phyloP scores from a whole-genome alignment of 352 stramenopile species.

The Pythium sukuiense region DNA sequence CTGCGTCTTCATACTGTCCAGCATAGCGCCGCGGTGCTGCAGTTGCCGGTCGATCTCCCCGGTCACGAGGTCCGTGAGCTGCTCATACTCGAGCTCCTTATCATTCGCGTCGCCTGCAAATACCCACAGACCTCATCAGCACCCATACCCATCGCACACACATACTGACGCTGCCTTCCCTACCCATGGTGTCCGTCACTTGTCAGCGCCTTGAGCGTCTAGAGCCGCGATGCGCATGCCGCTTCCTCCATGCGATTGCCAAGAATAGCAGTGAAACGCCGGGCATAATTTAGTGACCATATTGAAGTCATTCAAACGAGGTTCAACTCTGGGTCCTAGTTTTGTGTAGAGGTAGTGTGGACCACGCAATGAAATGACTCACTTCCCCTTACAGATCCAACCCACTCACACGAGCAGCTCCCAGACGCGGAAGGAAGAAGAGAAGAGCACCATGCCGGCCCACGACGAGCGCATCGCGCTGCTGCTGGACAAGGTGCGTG shows the following conservation, averaged over 20 bases:
- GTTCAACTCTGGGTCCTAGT: neutral
- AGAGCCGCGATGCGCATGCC: neutral
- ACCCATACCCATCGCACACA: neutral
- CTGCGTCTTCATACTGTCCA: slow-evolving; percentile 65
- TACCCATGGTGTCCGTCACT: slow-evolving; percentile 7
- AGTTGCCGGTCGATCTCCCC: slow-evolving; percentile 65
- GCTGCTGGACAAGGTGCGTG: slow-evolving; percentile 75
- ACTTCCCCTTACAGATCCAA: slow-evolving; percentile 19
- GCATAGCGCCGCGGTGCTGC: slow-evolving; percentile 41
- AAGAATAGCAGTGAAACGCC: slow-evolving; percentile 21
- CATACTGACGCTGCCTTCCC: neutral
- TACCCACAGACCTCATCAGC: neutral
- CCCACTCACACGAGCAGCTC: slow-evolving; percentile 10
- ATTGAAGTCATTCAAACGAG: slow-evolving; percentile 29
- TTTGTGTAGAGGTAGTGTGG: slow-evolving; percentile 15
- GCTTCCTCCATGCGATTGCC: neutral
- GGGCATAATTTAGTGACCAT: slow-evolving; percentile 14
- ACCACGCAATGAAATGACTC: slow-evolving; percentile 19
- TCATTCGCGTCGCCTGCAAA: slow-evolving; percentile 24
- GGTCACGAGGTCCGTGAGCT: slow-evolving; percentile 63
- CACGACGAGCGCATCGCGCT: slow-evolving; percentile 80
- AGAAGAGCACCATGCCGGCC: slow-evolving; percentile 45
- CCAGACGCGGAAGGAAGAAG: neutral
- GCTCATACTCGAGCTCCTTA: slow-evolving; percentile 36
- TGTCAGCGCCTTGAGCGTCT: neutral